These are phyloP conservation scores for Borovskyia barvae DNA, from an alignment of 208 protist genomes.

Conservation along the genomic window DNA sequence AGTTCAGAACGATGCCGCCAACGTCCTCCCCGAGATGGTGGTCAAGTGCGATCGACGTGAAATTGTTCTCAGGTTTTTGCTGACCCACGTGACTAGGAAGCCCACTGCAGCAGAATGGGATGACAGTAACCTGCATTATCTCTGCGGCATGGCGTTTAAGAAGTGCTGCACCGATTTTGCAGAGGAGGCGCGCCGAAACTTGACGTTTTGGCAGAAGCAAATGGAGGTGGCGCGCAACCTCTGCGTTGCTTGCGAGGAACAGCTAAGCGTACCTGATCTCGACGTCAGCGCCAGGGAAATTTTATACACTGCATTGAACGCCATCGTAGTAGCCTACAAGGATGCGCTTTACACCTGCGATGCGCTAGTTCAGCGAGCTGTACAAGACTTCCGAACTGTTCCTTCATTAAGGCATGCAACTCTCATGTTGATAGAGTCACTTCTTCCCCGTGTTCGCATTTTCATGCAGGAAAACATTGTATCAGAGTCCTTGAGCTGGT, in stretches of 20 bases:
- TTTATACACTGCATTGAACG: constrained; percentile 29
- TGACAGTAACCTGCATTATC: constrained; percentile 32
- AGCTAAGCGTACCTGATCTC: constrained; percentile 1
- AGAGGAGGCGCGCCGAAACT: constrained; percentile 29
- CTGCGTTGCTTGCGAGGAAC: constrained; percentile 4
- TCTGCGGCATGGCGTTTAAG: constrained; percentile 46
- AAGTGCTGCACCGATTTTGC: constrained; percentile 36
- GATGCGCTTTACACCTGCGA: constrained; percentile 7
- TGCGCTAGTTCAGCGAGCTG: not conserved
- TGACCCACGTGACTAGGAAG: constrained; percentile 16
- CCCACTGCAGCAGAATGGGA: constrained; percentile 5
- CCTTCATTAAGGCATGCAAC: constrained; percentile 17
- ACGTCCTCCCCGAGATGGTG: constrained; percentile 28
- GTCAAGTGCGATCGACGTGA: constrained; percentile 36
- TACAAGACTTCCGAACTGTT: constrained; percentile 17
- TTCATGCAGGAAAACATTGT: constrained; percentile 23
- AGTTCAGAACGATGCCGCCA: constrained; percentile 30
- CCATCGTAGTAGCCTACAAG: constrained; percentile 26
- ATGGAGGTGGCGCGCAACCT: constrained; percentile 18
- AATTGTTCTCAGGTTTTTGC: constrained; percentile 27
- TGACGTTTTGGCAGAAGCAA: constrained; percentile 43
- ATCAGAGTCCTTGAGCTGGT: constrained; percentile 3
- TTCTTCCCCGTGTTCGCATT: constrained; percentile 8
- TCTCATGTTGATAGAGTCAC: constrained; percentile 18
- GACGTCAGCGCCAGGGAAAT: constrained; percentile 15